Evolutionary conservation across 805 yeast genomes (phyloP), one percentile per base, ranked within the genome.

Genomic region (Nakazawaea sp.): DNA sequence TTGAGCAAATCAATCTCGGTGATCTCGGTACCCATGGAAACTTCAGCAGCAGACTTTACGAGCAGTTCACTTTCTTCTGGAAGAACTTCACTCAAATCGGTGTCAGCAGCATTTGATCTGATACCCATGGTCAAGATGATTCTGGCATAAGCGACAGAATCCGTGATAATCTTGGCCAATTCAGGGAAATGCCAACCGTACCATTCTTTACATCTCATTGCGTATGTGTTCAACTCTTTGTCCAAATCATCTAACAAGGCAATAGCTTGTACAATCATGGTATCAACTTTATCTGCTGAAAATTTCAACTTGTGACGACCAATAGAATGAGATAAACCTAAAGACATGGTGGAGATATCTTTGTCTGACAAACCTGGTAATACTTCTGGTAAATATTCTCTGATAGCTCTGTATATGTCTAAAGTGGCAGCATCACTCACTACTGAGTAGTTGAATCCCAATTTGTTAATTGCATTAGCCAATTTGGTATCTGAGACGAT

Each of bases 101-200:
- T 81, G 46, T 81, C 90, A 33, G 86, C 66, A 50, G 95, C 96
- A 55, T 85, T 87, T 38, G 96, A 72, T 70, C 98, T 79, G 51
- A 85, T 67, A 50, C 97, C 97, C 96, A 92, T 88, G 51, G 81
- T 72, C 64, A 88, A 75, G 57, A 92, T 85, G 51, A 88, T 84
- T 70, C 94, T 82, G 44, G 97, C 97, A 62, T 79, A 90, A 32
- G 97, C 97, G 52, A 86, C 90, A 48, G 96, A 89, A 66, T 90
- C 98, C 49, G 82, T 79, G 52, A 92, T 84, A 61, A 90, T 87
- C 75, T 92, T 92, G 54, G 97, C 96, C 78, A 92, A 78, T 66
- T 92, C 98, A 27, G 98, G 98, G 81, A 92, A 92, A 66, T 92
- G 98, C 98, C 98, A 92, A 48, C 98, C 98, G 68, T 92, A 92